These are phyloP conservation scores for Lasiodiplodia sp. DNA, from an alignment of 2,329 filamentous ascomycete species.

Conservation along the genomic window DNA sequence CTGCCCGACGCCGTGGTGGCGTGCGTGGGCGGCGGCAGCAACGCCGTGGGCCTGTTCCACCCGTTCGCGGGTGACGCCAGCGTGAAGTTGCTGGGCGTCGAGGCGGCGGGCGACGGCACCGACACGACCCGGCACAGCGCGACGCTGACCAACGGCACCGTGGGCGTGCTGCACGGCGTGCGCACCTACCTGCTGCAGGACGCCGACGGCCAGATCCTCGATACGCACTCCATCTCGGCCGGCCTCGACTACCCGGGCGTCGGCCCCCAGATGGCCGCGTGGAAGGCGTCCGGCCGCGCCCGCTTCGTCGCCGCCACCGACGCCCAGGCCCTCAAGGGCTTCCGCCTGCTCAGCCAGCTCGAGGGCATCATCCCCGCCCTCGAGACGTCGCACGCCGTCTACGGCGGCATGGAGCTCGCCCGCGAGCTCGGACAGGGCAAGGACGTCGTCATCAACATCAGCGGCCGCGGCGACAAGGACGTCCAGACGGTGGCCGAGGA, in stretches of 20 bases:
- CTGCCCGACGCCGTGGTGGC: slow-evolving; percentile 95
- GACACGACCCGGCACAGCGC: slow-evolving; percentile 87
- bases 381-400: slow-evolving; percentile 92
- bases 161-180: slow-evolving; percentile 94
- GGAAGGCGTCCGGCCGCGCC: slow-evolving; percentile 90
- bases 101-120: slow-evolving; percentile 91
- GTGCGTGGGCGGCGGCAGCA: slow-evolving; percentile 93
- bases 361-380: slow-evolving; percentile 98
- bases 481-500: slow-evolving; percentile 98
- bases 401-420: slow-evolving; percentile 84
- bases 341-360: slow-evolving; percentile 83
- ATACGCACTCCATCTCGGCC: slow-evolving; percentile 96
- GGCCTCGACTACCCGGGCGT: slow-evolving; percentile 98
- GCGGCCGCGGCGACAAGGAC: slow-evolving; percentile 95
- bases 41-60: slow-evolving; percentile 97
- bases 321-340: slow-evolving; percentile 85
- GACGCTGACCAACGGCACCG: slow-evolving; percentile 85
- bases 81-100: slow-evolving; percentile 90
- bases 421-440: slow-evolving; percentile 89
- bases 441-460: slow-evolving; percentile 92
- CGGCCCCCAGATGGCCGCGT: slow-evolving; percentile 86
- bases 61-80: slow-evolving; percentile 85
- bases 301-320: slow-evolving; percentile 92
- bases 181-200: slow-evolving; percentile 95
- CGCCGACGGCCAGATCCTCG: slow-evolving; percentile 87